These are phyloP conservation scores for Trametes cubensis DNA, from an alignment of 768 basidiomycete species.

Conservation along the genomic window DNA sequence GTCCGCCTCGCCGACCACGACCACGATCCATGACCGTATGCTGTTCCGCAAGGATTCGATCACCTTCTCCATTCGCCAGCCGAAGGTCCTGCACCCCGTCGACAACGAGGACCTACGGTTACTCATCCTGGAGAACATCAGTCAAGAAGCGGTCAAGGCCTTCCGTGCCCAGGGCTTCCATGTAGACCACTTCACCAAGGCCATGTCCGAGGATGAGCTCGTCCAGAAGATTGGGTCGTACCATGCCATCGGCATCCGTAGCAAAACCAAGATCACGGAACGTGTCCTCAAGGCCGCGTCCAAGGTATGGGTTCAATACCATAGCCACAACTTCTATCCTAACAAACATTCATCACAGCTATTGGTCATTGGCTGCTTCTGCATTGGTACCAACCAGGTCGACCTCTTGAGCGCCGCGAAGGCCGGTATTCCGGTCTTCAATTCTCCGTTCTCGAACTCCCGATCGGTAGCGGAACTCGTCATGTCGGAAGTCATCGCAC, in stretches of 20 bases:
- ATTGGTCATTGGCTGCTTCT: constrained; percentile 96
- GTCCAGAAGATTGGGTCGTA: constrained; percentile 79
- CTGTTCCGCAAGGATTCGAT: constrained; percentile 38
- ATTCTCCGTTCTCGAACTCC: constrained; percentile 98
- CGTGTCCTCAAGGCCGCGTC: constrained; percentile 84
- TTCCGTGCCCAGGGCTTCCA: constrained; percentile 85
- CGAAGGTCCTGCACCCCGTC: constrained; percentile 77
- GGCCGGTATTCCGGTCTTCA: constrained; percentile 96
- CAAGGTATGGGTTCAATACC: constrained; percentile 55
- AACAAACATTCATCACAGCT: constrained; percentile 55
- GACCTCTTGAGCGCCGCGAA: constrained; percentile 82
- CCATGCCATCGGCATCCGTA: constrained; percentile 95
- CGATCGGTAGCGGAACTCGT: constrained; percentile 99
- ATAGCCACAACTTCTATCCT: neutral
- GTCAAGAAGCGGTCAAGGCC: constrained; percentile 79
- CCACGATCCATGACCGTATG: constrained; percentile 51
- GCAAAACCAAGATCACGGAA: constrained; percentile 95
- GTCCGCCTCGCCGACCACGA: constrained; percentile 54
- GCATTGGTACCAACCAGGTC: constrained; percentile 98
- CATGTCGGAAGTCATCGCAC: constrained; percentile 88
- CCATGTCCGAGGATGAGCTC: constrained; percentile 93
- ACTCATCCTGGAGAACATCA: constrained; percentile 94
- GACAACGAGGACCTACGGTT: constrained; percentile 82
- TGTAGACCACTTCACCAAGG: constrained; percentile 86
- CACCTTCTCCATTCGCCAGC: constrained; percentile 47